These are phyloP conservation scores for Trichoderma brevicompactum DNA, from an alignment of 2,329 filamentous ascomycete genomes.

Conservation along the genomic window DNA sequence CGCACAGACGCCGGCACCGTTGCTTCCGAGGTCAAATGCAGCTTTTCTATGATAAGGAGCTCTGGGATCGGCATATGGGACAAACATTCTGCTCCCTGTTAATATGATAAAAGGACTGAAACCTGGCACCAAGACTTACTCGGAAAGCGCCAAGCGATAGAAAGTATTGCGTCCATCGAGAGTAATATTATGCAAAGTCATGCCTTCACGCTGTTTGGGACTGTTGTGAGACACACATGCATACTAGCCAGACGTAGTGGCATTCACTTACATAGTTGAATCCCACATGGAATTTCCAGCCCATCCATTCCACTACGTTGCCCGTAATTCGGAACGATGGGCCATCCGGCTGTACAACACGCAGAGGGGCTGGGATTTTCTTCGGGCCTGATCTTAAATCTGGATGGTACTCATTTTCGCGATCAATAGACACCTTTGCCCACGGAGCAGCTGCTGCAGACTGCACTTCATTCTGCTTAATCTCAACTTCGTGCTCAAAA, in stretches of 20 bases:
- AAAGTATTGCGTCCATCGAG: slow-evolving; percentile 66
- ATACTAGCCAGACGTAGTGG: background rate
- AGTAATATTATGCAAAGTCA: slow-evolving; percentile 69
- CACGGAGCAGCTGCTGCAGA: slow-evolving; percentile 34
- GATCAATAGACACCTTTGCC: slow-evolving; percentile 38
- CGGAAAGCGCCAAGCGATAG: slow-evolving; percentile 20
- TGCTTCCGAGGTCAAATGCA: slow-evolving; percentile 73
- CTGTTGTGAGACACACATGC: too few species aligned
- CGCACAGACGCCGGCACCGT: slow-evolving; percentile 65
- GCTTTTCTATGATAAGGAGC: slow-evolving; percentile 66
- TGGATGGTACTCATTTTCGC: slow-evolving; percentile 12
- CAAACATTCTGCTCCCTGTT: background rate
- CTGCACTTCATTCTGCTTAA: too few species aligned
- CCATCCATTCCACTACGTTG: slow-evolving; percentile 59
- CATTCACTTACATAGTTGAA: slow-evolving; percentile 58
- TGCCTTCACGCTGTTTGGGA: slow-evolving; percentile 58
- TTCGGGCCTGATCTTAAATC: slow-evolving; percentile 7
- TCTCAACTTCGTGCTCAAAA: too few species aligned
- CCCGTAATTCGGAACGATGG: slow-evolving; percentile 42
- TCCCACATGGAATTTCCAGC: slow-evolving; percentile 69
- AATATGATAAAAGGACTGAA: too few species aligned
- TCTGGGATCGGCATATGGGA: slow-evolving; percentile 39
- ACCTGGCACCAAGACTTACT: background rate
- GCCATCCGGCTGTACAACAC: slow-evolving; percentile 32
- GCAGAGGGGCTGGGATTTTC: background rate